Evolutionary conservation across 257 asterid species (phyloP), one percentile per base, ranked within the genome.

Genomic region (Fraxinus anomala): DNA sequence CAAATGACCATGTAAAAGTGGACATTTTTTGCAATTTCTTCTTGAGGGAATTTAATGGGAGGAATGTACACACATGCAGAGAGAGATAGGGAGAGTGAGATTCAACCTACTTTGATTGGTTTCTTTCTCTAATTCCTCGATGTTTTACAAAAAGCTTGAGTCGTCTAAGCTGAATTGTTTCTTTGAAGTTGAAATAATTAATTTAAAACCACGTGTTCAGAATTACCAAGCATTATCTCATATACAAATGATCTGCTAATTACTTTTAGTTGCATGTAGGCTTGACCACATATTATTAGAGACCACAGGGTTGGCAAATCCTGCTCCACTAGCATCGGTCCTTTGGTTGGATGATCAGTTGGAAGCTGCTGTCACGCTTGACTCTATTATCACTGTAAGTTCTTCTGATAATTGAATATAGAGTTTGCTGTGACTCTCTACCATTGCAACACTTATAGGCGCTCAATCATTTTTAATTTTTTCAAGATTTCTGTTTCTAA

Each of bases 271-370:
- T 59, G 54, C 54, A 11, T 84, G 80, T 80, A 95, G 99, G 87
- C 98, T 95, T 83, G 99, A 95, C 79, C 99, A 95, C 82, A 95
- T 95, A 88, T 86, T 95, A 78, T 88, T 95, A 49, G 99, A 95
- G 91, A 95, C 99, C 7, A 93, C 99, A 59, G 99, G 98, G 68
- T 82, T 95, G 85, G 99, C 98, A 39, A 95, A 95, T 81, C 98
- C 99, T 79, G 99, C 99, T 77, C 98, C 99, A 75, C 92, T 95
- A 73, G 98, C 98, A 81, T 95, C 99, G 34, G 92, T 95, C 82
- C 98, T 95, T 80, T 95, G 99, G 99, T 87, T 95, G 90, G 99
- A 95, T 87, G 98, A 95, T 85, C 97, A 92, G 85, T 87, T 93
- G 82, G 98, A 95, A 79, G 89, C 99, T 78, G 92, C 84, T 77